phyloP scores from a whole-genome alignment of 441 rosid species.

The Dalechampia spathulata region DNA sequence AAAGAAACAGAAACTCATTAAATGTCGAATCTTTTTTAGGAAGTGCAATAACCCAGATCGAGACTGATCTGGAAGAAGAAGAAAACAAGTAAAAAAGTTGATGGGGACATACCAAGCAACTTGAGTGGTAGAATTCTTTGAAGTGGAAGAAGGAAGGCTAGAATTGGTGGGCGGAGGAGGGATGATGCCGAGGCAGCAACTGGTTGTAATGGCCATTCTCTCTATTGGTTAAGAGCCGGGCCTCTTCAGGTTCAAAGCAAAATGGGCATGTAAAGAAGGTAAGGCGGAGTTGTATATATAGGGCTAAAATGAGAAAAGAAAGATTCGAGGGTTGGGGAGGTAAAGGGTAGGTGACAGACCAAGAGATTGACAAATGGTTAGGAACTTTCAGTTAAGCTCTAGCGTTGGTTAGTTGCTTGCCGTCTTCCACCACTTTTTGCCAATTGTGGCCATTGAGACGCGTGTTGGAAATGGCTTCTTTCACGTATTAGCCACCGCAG shows the following conservation, averaged over 20 bases:
- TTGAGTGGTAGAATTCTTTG: neutral
- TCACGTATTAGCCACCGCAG: neutral
- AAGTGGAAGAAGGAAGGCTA: conserved; percentile 2
- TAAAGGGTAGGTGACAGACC: neutral
- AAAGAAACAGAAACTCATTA: too few species aligned
- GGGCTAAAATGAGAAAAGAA: neutral
- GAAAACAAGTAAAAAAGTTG: too few species aligned
- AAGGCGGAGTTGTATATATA: neutral
- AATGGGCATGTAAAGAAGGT: too few species aligned
- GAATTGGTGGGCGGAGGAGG: conserved; percentile 20
- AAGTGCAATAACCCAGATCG: too few species aligned
- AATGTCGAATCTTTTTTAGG: too few species aligned
- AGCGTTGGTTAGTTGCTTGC: conserved; percentile 7
- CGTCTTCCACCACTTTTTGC: neutral
- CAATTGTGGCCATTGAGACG: neutral
- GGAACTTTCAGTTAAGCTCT: conserved; percentile 1
- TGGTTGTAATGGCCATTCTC: conserved; percentile 24
- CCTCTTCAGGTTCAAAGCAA: neutral
- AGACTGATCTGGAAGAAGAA: neutral
- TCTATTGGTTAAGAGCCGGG: too few species aligned
- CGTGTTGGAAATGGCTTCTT: conserved; percentile 17
- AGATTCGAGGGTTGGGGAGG: neutral
- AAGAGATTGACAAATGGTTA: neutral
- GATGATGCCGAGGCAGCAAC: conserved; percentile 34
- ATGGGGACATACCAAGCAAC: conserved; percentile 17